A percentile compares a stretch with the other conserved stretches of the same genome.
Conservation (phyloP, 2,329 filamentous ascomycete species). For the Pseudogymnoascus verrucosus region DNA sequence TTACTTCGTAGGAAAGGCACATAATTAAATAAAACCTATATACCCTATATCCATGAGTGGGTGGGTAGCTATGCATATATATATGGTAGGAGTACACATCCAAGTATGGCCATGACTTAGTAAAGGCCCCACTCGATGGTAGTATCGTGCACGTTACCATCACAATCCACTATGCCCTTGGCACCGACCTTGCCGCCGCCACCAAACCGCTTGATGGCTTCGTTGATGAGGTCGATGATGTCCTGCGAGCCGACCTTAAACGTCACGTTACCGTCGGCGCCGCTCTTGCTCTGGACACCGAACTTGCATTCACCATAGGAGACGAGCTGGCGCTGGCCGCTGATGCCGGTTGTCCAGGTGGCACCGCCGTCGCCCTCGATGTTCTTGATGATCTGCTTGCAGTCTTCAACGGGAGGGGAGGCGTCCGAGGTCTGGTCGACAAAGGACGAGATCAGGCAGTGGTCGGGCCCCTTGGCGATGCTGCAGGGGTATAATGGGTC, state of each 20-base stretch:
- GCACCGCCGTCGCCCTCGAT: conserved; percentile 23
- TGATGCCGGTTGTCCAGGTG: conserved; percentile 15
- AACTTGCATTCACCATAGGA: conserved; percentile 27
- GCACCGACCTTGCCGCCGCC: conserved; percentile 27
- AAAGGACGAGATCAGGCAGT: conserved; percentile 28
- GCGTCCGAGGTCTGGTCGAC: conserved; percentile 28
- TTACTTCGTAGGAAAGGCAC: no score
- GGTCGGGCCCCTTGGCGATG: conserved; percentile 19
- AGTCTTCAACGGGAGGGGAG: conserved; percentile 30
- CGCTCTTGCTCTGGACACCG: conserved; percentile 24
- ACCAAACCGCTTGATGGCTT: conserved; percentile 26
- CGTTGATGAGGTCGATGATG: conserved; percentile 30
- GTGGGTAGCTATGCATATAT: no score
- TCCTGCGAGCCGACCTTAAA: conserved; percentile 28
- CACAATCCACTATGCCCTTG: conserved; percentile 29
- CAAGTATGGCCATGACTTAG: conserved; percentile 6
- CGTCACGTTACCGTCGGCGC: conserved; percentile 22
- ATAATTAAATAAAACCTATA: no score
- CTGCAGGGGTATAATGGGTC: conserved; percentile 28
- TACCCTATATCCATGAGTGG: no score
- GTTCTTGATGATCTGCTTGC: conserved; percentile 28
- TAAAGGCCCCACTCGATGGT: conserved; percentile 24
- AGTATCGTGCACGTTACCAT: conserved; percentile 17
- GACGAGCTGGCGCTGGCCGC: conserved; percentile 21
- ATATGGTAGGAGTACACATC: no score